Base-by-base conservation (phyloP, 345 rosid genomes). In the Camelina hispida region DNA sequence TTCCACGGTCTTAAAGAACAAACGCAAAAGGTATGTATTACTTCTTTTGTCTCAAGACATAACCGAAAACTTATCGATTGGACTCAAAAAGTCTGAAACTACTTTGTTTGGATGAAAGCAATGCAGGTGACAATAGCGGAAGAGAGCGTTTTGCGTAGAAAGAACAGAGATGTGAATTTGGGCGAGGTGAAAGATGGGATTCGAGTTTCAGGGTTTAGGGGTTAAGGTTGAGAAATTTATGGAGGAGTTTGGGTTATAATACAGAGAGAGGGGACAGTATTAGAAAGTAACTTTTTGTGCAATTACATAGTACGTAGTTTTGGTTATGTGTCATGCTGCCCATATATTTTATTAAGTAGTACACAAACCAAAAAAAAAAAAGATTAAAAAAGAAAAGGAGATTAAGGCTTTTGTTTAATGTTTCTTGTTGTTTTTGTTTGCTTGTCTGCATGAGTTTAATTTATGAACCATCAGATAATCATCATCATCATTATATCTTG, bases 111-210 rank as follows among this genome's bases (percentile, higher is more conserved):
- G 65, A 82, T 87, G 80, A 81, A 87, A 93, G 98, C 69, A 89
- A 89, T 88, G 97, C 97, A 91, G 98, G 98, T 87, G 96, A 91
- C 72, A 87, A 85, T 81, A 84, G 80, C 17, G 72, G 88, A 5
- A 59, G 77, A 67, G 92, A 83, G 23, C 88, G 85, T 13, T 83
- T 86, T 81, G 73, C 82, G 82, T 87, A 83, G 83, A 78, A 48
- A 35, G 22, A 54, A 77, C 9, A 23, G 30, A 23, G 30, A 54
- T 53, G 62, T 48, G 69, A 43, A 68, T 42, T 52, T 14, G 71
- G 62, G 47, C 54, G 17, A 63, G 18, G 56, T 74, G 40, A 51
- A 74, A 55, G 79, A 43, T 62, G 51, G 70, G 65, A 69, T 53
- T 69, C 2, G 3, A 28, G 48, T 37, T 46, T 38, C 76, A 71